Percentiles rank a stretch among this genome's conserved stretches.
phyloP scores from a whole-genome alignment of 2,329 filamentous ascomycete species.

The Colletotrichum sp. region DNA sequence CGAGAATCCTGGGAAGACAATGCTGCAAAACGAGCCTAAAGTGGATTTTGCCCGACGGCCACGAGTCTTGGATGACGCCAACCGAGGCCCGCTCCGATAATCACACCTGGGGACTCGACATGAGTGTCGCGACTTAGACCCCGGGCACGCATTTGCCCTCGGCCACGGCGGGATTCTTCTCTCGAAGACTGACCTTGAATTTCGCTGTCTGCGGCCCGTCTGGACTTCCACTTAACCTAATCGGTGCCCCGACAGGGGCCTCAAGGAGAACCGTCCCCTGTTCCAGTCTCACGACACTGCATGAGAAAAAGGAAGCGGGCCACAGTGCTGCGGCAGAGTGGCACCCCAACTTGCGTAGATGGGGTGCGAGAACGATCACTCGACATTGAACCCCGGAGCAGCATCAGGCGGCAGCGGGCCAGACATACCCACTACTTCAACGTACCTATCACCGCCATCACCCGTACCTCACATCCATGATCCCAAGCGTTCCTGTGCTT shows the following conservation, averaged over 20 bases:
- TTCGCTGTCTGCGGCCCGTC: neutral
- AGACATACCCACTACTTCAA: neutral
- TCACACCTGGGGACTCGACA: neutral
- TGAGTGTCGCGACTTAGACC: neutral
- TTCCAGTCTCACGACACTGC: slow-evolving; percentile 10
- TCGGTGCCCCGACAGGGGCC: neutral
- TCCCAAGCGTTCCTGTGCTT: neutral
- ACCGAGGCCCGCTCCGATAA: slow-evolving; percentile 1
- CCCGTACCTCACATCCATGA: slow-evolving; percentile 18
- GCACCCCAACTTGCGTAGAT: slow-evolving; percentile 14
- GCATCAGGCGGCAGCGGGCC: neutral
- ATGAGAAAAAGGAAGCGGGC: slow-evolving; percentile 12
- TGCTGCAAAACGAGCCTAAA: slow-evolving; percentile 5
- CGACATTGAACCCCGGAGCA: neutral
- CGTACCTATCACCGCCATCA: neutral
- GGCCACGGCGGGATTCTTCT: neutral
- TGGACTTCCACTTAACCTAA: neutral
- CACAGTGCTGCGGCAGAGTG: slow-evolving; percentile 8
- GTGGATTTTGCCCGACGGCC: slow-evolving; percentile 2
- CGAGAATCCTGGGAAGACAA: neutral
- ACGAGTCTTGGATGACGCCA: slow-evolving; percentile 4
- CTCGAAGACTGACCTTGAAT: neutral
- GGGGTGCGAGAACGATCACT: slow-evolving; percentile 18
- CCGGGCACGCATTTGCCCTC: neutral
- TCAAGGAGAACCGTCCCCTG: neutral